These are phyloP conservation scores for Podila clonocystis DNA, from an alignment of 192 early-diverging fungal genomes.

Conservation along the genomic window DNA sequence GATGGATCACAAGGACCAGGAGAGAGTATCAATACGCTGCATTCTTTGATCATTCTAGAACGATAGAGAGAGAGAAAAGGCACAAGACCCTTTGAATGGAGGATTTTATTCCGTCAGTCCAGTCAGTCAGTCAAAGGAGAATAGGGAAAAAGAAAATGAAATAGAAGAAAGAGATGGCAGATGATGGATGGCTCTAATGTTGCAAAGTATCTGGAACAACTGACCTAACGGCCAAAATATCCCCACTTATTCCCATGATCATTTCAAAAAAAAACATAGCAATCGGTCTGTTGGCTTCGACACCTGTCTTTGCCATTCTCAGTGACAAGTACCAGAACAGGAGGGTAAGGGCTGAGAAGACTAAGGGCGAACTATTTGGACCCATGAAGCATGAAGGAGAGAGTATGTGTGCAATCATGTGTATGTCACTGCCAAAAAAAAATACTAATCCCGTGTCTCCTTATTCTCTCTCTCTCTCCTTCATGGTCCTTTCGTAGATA, in stretches of 20 bases:
- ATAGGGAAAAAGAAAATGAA: slow-evolving; percentile 14
- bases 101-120: too few species aligned
- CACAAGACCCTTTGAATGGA: too few species aligned
- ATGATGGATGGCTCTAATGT: too few species aligned
- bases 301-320: slow-evolving; percentile 74
- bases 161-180: neutral
- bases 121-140: too few species aligned
- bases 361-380: neutral
- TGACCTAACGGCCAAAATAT: neutral
- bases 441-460: neutral
- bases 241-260: neutral
- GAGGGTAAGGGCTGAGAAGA: slow-evolving; percentile 43
- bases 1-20: too few species aligned
- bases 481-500: slow-evolving; percentile 27
- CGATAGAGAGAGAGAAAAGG: too few species aligned
- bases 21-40: too few species aligned
- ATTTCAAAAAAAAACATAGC: slow-evolving; percentile 33
- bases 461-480: neutral
- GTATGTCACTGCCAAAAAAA: neutral
- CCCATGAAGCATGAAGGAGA: neutral
- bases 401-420: too few species aligned
- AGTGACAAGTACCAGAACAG: slow-evolving; percentile 78
- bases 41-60: too few species aligned
- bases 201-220: slow-evolving; percentile 13
- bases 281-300: slow-evolving; percentile 69